Base-by-base conservation (phyloP, 768 basidiomycete genomes). In the Psilocybe azurescens region DNA sequence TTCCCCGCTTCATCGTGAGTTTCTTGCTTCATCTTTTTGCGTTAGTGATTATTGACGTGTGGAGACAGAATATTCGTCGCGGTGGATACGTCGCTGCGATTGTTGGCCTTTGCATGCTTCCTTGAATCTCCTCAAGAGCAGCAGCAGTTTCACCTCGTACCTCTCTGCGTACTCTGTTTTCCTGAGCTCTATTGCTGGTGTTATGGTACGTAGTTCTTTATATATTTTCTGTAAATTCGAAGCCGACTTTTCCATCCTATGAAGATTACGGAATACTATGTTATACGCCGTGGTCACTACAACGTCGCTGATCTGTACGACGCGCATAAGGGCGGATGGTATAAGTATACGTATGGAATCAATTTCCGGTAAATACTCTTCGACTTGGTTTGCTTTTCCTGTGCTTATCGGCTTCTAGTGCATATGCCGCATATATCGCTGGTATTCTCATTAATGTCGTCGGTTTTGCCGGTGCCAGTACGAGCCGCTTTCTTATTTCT, bases 381-480 rank as follows among this genome's bases (percentile, higher is more conserved):
- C 44, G 63, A 38, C 64, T 8, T 16, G 47, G 28, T 44, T 16
- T 28, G 56, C n/a, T 39, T 57, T 30, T 38, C 24, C 14, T 58
- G 36, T 41, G n/a, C 36, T 30, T 8, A 52, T 56, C 24, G 11
- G 7, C 7, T 6, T 39, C 13, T 67, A 87, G 86, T 32, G 87
- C 89, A 8, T 90, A 89, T 62, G 80, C 81, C 0, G 86, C 87
- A 1, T 91, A 91, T 70, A 79, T 89, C 58, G 70, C 86, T 38
- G 91, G 93, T 16, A 91, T 95, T 64, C 79, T 90, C 8, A 89
- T 94, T 73, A 94, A 94, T 72, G 86, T 91, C 13, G 87, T 91
- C 41, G 93, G 91, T 6, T 94, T 94, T 64, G 88, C 87, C 10
- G 89, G 90, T 56, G 89, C 90, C 16, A 88, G 88, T 84, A 69